phyloP scores from a whole-genome alignment of 2,329 filamentous ascomycete species.

The Diaporthe sp. region DNA sequence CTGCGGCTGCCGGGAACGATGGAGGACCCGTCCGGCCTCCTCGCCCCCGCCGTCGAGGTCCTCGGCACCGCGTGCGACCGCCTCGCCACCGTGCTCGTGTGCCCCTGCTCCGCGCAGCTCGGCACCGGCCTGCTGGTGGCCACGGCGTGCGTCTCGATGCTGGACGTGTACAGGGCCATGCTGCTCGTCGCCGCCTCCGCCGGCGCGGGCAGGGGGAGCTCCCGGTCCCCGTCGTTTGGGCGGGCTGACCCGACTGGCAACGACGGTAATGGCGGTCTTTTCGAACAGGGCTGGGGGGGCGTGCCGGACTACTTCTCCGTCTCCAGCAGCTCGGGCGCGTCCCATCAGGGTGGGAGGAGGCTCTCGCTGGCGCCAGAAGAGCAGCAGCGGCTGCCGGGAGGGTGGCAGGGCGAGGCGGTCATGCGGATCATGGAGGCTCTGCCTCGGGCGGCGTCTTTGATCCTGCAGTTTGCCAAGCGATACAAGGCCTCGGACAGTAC shows the following conservation, averaged over 20 bases:
- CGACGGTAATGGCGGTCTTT: neutral
- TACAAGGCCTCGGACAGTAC: neutral
- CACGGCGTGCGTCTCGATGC: neutral
- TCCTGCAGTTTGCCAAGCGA: neutral
- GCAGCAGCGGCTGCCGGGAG: neutral
- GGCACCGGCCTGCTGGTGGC: neutral
- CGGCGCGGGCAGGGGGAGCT: no score
- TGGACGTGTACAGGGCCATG: neutral
- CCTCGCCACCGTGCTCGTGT: neutral
- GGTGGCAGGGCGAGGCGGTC: neutral
- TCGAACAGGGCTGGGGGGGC: neutral
- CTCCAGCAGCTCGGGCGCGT: neutral
- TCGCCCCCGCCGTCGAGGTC: neutral
- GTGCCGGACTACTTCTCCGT: neutral
- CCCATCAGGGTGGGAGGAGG: neutral
- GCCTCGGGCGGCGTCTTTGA: neutral
- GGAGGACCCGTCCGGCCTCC: neutral
- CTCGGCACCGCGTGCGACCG: neutral
- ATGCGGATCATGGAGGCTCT: neutral
- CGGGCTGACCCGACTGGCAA: no score
- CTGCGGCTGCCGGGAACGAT: neutral
- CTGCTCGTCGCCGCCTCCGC: neutral
- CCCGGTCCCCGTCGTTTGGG: no score
- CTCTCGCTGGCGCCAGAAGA: neutral
- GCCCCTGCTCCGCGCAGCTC: neutral